Percentiles rank a stretch among this genome's conserved stretches.
phyloP scores from a whole-genome alignment of 2,329 filamentous ascomycete genomes.

The Gaeumannomyces tritici region DNA sequence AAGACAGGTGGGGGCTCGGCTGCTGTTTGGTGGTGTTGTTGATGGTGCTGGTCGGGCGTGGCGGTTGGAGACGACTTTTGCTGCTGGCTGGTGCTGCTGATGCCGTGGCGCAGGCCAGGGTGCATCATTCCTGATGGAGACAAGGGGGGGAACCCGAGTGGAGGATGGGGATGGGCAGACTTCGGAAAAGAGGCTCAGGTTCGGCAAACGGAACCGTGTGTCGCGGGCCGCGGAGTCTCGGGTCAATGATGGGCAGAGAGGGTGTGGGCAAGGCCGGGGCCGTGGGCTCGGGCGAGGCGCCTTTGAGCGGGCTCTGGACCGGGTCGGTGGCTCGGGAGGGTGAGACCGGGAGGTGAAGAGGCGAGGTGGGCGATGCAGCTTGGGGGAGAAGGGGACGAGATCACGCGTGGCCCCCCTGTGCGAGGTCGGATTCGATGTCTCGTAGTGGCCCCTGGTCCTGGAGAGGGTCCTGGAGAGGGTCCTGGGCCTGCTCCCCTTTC shows the following conservation, averaged over 20 bases:
- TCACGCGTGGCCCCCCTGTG: background rate
- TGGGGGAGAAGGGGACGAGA: background rate
- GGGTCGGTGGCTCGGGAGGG: background rate
- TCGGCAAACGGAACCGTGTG: background rate
- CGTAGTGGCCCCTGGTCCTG: too few relatives aligned
- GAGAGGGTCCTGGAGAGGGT: too few relatives aligned
- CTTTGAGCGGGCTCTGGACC: background rate
- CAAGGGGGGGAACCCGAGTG: background rate
- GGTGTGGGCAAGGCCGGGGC: conserved; percentile 10
- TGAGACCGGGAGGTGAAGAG: background rate
- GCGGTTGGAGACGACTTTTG: background rate
- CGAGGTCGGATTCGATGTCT: too few relatives aligned
- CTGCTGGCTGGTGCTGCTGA: background rate
- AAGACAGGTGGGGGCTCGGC: conserved; percentile 9
- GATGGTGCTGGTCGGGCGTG: background rate
- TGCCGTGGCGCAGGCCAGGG: background rate
- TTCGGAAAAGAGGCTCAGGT: background rate
- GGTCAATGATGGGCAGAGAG: conserved; percentile 36
- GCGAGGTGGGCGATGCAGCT: background rate
- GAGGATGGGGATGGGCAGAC: background rate
- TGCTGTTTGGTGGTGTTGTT: conserved; percentile 4
- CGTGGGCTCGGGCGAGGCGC: background rate
- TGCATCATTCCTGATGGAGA: conserved; percentile 1
- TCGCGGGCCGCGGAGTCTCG: conserved; percentile 19
- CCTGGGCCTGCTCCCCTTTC: background rate